Percentiles rank a stretch among this genome's conserved stretches.
These are phyloP conservation scores for Chrysoporthe deuterocubensis DNA, from an alignment of 2,329 filamentous ascomycete genomes.

Conservation along the genomic window DNA sequence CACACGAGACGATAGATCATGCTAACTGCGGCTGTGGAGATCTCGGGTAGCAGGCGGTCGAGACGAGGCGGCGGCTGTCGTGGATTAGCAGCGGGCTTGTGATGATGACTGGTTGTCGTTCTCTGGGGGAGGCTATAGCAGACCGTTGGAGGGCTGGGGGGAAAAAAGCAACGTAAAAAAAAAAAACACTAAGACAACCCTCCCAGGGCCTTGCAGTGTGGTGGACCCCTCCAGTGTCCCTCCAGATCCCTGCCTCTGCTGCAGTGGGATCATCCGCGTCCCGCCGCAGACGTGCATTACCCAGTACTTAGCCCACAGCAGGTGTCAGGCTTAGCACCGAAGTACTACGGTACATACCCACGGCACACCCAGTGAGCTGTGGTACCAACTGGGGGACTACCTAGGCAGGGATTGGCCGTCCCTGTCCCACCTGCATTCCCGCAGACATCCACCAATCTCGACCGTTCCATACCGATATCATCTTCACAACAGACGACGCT, in stretches of 20 bases:
- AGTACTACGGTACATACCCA: neutral
- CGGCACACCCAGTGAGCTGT: no score
- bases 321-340: neutral
- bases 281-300: neutral
- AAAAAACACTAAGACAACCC: no score
- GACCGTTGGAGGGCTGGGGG: neutral
- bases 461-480: neutral
- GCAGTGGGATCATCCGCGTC: conserved; percentile 1
- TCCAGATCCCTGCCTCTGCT: neutral
- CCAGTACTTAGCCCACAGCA: neutral
- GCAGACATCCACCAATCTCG: neutral
- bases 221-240: neutral
- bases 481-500: neutral
- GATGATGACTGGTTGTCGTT: neutral
- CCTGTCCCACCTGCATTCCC: neutral
- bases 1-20: neutral
- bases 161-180: neutral
- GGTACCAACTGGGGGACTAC: neutral
- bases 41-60: neutral
- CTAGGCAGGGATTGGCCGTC: neutral
- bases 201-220: neutral
- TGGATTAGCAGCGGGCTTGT: neutral
- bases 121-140: neutral
- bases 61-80: neutral
- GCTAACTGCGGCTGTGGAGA: neutral